A percentile compares a stretch with the other conserved stretches of the same genome.
Conservation (phyloP, 495 filamentous ascomycete species). For the Penicillium nucicola region DNA sequence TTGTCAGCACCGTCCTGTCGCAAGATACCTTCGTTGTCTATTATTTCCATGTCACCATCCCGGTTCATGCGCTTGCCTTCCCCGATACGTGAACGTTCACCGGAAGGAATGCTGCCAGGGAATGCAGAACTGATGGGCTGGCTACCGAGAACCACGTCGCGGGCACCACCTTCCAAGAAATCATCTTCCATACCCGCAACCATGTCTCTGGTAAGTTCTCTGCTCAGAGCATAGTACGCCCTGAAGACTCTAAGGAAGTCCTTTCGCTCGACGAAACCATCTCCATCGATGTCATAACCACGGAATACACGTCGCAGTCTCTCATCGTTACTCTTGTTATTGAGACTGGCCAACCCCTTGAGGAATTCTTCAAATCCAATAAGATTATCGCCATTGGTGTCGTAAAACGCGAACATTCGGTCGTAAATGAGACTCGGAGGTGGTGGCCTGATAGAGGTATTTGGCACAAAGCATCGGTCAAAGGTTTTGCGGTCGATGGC, state of each 20-base stretch:
- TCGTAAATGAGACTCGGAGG: conserved; percentile 90
- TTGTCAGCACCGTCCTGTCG: conserved; percentile 44
- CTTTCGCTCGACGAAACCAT: conserved; percentile 81
- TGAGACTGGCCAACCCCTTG: conserved; percentile 75
- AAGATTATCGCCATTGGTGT: conserved; percentile 79
- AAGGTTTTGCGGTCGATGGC: conserved; percentile 92
- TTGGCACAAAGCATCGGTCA: conserved; percentile 83
- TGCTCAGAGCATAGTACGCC: conserved; percentile 82
- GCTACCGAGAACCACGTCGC: conserved; percentile 68
- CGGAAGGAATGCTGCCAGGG: conserved; percentile 61
- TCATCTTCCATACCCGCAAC: conserved; percentile 79
- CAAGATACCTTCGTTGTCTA: conserved; percentile 50
- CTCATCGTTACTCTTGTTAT: conserved; percentile 62
- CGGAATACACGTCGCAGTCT: conserved; percentile 74
- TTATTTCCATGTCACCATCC: conserved; percentile 60
- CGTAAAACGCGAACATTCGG: conserved; percentile 95
- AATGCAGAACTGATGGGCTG: conserved; percentile 76
- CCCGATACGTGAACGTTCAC: conserved; percentile 53
- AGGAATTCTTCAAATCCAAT: conserved; percentile 96
- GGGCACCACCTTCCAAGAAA: conserved; percentile 67
- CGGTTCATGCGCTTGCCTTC: conserved; percentile 60
- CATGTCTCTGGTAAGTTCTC: conserved; percentile 80
- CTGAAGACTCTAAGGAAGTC: conserved; percentile 92
- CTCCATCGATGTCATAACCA: conserved; percentile 86
- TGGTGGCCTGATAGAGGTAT: conserved; percentile 68